Evolutionary conservation across 208 protist species (phyloP), one percentile per base, ranked within the genome.

Genomic region (Leishmania gerbilli): DNA sequence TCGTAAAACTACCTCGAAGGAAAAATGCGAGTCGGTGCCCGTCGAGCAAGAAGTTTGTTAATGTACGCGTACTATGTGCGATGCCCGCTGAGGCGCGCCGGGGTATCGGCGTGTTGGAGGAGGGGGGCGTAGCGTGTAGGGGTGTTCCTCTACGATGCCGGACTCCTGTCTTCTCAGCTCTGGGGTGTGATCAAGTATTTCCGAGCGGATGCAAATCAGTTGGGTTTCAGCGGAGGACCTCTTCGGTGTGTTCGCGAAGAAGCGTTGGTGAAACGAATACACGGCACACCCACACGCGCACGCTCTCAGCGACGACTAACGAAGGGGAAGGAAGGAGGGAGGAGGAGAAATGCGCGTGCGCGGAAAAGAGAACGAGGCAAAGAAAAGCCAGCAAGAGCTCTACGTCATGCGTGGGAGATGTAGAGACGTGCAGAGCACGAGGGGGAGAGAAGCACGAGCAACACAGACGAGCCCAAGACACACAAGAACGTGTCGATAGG

Each of bases 351-450:
- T 58, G 77, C 9, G 49, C 71, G 62, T 49, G 77, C 71, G 47
- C 42, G 3, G 42, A 55, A 6, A 65, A 69, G 53, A 15, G 45
- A 74, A 51, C 47, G 56, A 62, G 8, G 27, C 27, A 31, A 62
- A 31, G 24, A 62, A 76, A 45, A 24, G 49, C n/a, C 21, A 75
- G 27, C 31, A 74, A 49, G 65, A 64, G n/a, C 69, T 40, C 45
- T 53, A 75, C 27, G 17, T 19, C 27, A n/a, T 2, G 65, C 27
- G 37, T 47, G 40, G 77, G 49, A 76, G 40, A 40, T 58, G 64
- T 31, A 24, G 24, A 62, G 65, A 71, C 71, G 53, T 53, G 45
- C 56, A 68, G 71, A 77, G n/a, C 27, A 75, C 13, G 64, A 71
- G 31, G 15, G 31, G 13, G 62, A 71, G 6, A 47, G 31, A 71